A percentile compares a stretch with the other conserved stretches of the same genome.
Conservation (phyloP, 1,284 basidiomycete genomes). For the Cerrena zonata region DNA sequence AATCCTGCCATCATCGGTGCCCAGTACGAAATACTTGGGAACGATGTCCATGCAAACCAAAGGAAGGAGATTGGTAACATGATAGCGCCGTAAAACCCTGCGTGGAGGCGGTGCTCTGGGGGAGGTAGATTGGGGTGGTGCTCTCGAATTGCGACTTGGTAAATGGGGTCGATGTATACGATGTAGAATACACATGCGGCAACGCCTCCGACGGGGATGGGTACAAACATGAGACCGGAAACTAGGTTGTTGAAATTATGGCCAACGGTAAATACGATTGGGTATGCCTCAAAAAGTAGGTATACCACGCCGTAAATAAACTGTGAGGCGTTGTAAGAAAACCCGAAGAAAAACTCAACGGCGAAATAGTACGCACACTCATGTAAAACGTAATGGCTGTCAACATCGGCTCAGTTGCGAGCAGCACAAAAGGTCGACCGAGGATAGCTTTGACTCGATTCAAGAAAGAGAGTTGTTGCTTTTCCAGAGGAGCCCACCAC, state of each 20-base stretch:
- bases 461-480: constrained; percentile 33
- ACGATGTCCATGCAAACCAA: constrained; percentile 65
- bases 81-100: constrained; percentile 50
- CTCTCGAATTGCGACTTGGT: constrained; percentile 39
- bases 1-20: constrained; percentile 49
- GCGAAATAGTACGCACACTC: constrained; percentile 37
- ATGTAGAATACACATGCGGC: constrained; percentile 41
- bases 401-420: constrained; percentile 76
- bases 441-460: constrained; percentile 44
- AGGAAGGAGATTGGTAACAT: constrained; percentile 57
- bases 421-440: constrained; percentile 60
- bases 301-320: constrained; percentile 61
- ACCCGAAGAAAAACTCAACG: background rate
- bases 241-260: constrained; percentile 46
- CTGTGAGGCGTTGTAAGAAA: constrained; percentile 25
- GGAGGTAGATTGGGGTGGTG: constrained; percentile 51
- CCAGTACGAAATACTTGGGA: constrained; percentile 48
- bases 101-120: constrained; percentile 61
- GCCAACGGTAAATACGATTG: constrained; percentile 48
- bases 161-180: constrained; percentile 49
- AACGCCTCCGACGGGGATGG: constrained; percentile 50
- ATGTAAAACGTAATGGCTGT: constrained; percentile 65
- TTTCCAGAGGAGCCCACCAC: constrained; percentile 54
- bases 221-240: constrained; percentile 50
- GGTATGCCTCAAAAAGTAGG: constrained; percentile 56